phyloP scores from a whole-genome alignment of 306 rosid species.

The Rosa multiflora region DNA sequence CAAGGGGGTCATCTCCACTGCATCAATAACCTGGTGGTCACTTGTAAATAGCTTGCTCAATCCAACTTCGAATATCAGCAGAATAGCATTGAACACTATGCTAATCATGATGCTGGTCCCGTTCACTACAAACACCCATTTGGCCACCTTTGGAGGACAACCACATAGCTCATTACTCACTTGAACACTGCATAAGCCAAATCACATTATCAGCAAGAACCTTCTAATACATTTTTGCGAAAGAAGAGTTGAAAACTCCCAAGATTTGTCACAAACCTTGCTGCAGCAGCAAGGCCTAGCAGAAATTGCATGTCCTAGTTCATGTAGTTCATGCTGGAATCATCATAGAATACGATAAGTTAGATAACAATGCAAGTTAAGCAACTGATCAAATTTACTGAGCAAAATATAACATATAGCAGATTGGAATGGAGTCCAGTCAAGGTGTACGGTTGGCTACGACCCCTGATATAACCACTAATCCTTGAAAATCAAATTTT shows the following conservation, averaged over 20 bases:
- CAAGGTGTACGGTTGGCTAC: conserved; percentile 53
- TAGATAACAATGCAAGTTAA: background rate
- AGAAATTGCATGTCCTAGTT: conserved; percentile 69
- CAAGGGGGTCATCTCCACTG: conserved; percentile 55
- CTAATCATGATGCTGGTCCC: conserved; percentile 64
- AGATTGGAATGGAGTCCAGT: conserved; percentile 56
- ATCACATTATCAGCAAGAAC: background rate
- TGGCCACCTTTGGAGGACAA: conserved; percentile 60
- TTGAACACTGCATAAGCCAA: conserved; percentile 48
- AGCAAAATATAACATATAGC: conserved; percentile 21
- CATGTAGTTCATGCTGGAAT: conserved; percentile 57
- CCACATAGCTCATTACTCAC: conserved; percentile 77
- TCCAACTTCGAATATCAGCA: conserved; percentile 40
- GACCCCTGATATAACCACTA: conserved; percentile 73
- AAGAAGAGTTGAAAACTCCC: background rate
- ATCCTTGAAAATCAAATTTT: conserved; percentile 35
- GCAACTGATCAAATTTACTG: background rate
- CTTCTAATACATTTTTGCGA: background rate
- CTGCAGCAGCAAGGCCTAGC: conserved; percentile 71
- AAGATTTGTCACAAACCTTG: conserved; percentile 44
- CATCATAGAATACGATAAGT: background rate
- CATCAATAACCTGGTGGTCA: conserved; percentile 48
- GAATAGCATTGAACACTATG: conserved; percentile 36
- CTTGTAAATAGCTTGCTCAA: conserved; percentile 62
- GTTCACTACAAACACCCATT: conserved; percentile 54